These are phyloP conservation scores for Calonectria multiphialidica DNA, from an alignment of 2,329 filamentous ascomycete genomes.

Conservation along the genomic window DNA sequence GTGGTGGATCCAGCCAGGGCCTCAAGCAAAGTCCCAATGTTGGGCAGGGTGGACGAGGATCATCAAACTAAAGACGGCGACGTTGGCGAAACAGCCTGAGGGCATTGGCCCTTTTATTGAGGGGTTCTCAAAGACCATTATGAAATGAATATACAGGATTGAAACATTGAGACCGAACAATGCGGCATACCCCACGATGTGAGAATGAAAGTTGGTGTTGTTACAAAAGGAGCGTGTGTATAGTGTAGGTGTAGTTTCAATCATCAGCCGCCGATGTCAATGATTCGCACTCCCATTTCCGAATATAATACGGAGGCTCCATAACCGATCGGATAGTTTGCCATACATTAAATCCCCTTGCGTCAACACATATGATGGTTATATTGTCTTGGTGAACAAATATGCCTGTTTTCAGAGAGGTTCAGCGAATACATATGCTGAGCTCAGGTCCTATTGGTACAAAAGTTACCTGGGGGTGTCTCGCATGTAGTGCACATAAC, in stretches of 20 bases:
- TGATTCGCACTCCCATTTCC: neutral
- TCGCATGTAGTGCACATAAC: neutral
- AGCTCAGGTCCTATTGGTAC: neutral
- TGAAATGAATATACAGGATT: neutral
- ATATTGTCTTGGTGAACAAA: too few relatives aligned
- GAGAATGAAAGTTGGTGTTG: neutral
- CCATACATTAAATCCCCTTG: too few relatives aligned
- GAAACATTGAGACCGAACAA: neutral
- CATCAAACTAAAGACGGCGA: constrained; percentile 24
- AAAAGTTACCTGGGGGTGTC: neutral
- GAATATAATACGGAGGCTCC: neutral
- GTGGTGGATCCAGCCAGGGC: constrained; percentile 59
- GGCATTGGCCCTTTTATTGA: neutral
- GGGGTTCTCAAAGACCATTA: neutral
- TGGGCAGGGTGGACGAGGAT: constrained; percentile 53
- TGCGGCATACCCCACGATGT: too few relatives aligned
- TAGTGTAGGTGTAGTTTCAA: neutral
- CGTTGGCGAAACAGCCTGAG: neutral
- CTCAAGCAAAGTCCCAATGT: constrained; percentile 53
- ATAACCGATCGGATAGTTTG: neutral
- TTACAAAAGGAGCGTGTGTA: too few relatives aligned
- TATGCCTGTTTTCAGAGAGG: too few relatives aligned
- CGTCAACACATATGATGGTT: too few relatives aligned
- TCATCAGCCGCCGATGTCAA: neutral
- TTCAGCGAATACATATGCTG: too few relatives aligned